Conservation (phyloP, 148 eudicot genomes). For the Cornus controversa region DNA sequence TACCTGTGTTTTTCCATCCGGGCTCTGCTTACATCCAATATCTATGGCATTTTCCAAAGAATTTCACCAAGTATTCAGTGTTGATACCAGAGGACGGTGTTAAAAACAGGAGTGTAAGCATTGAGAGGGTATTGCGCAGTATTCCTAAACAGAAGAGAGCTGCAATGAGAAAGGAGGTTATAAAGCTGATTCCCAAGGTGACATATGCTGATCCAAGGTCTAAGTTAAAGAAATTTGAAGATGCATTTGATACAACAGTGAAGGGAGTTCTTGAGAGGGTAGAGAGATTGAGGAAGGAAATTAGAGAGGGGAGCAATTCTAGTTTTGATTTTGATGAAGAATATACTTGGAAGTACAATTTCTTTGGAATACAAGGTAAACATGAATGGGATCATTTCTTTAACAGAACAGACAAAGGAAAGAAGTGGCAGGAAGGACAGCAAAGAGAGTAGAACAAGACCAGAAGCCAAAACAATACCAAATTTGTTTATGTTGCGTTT, state of each 20-base stretch:
- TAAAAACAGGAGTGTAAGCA: conserved; percentile 30
- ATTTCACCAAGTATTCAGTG: conserved; percentile 53
- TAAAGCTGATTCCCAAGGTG: conserved; percentile 59
- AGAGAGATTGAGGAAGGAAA: conserved; percentile 27
- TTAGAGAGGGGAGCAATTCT: conserved; percentile 31
- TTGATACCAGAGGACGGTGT: conserved; percentile 54
- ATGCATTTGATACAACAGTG: conserved; percentile 73
- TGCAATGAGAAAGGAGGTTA: conserved; percentile 60
- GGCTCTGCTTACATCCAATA: conserved; percentile 70
- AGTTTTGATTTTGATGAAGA: conserved; percentile 43
- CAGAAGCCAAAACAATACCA: background rate
- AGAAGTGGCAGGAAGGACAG: background rate
- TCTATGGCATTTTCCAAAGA: conserved; percentile 75
- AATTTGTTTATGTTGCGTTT: background rate
- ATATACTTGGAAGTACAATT: conserved; percentile 53
- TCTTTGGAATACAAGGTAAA: conserved; percentile 39
- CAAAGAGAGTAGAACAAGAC: background rate
- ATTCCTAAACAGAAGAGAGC: conserved; percentile 29
- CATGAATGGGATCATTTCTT: conserved; percentile 69
- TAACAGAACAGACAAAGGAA: conserved; percentile 21
- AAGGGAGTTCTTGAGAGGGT: conserved; percentile 49
- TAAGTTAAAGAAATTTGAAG: conserved; percentile 37
- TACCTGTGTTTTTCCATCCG: conserved; percentile 75
- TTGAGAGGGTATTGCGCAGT: conserved; percentile 32
- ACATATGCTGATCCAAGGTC: conserved; percentile 56